Percentiles rank a stretch among this genome's conserved stretches.
These are phyloP conservation scores for Mollisia scopiformis DNA, from an alignment of 2,329 filamentous ascomycete species.

Conservation along the genomic window DNA sequence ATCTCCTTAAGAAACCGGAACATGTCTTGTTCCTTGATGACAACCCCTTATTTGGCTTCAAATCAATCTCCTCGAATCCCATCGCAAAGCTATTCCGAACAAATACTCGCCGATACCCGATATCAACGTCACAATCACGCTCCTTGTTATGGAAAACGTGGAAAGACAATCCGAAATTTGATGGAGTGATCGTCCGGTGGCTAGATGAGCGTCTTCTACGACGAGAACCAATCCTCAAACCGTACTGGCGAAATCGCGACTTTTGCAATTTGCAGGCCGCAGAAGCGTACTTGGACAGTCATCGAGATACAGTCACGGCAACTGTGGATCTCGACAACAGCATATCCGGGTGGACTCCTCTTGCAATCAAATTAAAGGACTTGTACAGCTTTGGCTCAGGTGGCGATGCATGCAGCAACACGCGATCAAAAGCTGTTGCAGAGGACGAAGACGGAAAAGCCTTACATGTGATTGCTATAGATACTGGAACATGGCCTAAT, in stretches of 20 bases:
- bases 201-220: conserved; percentile 48
- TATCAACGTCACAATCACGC: conserved; percentile 46
- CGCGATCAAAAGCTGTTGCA: conserved; percentile 39
- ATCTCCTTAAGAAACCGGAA: conserved; percentile 43
- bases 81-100: conserved; percentile 38
- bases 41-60: conserved; percentile 54
- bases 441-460: conserved; percentile 33
- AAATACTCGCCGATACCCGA: conserved; percentile 38
- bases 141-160: conserved; percentile 50
- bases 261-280: conserved; percentile 41
- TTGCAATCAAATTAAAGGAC: conserved; percentile 40
- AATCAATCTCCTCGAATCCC: conserved; percentile 29
- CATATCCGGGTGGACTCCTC: conserved; percentile 32
- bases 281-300: conserved; percentile 42
- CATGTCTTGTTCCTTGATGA: conserved; percentile 50
- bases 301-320: conserved; percentile 35
- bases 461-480: conserved; percentile 45
- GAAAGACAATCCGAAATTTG: conserved; percentile 46
- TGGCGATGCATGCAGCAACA: conserved; percentile 38
- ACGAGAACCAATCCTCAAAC: conserved; percentile 42
- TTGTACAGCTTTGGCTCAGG: conserved; percentile 40
- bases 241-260: conserved; percentile 43
- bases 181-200: conserved; percentile 50
- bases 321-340: conserved; percentile 35
- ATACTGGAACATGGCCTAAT: conserved; percentile 36